phyloP scores from a whole-genome alignment of 768 basidiomycete species.

The Udeniomyces megalosporus region DNA sequence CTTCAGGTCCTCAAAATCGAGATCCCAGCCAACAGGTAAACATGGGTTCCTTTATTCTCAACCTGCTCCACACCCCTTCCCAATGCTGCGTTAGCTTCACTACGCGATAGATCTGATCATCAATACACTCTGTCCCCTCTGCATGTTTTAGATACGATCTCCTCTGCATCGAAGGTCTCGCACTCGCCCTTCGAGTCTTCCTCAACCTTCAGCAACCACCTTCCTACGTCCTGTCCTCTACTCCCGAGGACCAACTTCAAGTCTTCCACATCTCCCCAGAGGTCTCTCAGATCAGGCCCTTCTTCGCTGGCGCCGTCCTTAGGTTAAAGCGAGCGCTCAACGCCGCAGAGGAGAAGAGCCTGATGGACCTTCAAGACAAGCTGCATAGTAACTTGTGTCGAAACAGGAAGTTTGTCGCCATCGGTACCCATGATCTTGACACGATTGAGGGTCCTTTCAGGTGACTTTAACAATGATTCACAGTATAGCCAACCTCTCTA shows the following conservation, averaged over 20 bases:
- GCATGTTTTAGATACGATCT: constrained; percentile 65
- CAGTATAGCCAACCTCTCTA: too few relatives aligned
- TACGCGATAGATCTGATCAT: neutral
- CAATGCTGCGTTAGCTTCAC: neutral
- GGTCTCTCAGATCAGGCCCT: constrained; percentile 56
- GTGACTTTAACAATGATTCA: constrained; percentile 38
- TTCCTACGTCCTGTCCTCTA: constrained; percentile 55
- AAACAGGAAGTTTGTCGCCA: constrained; percentile 74
- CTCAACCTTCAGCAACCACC: constrained; percentile 52
- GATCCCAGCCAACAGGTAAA: constrained; percentile 84
- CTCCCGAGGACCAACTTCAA: constrained; percentile 48
- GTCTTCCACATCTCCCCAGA: constrained; percentile 25
- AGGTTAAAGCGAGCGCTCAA: constrained; percentile 74
- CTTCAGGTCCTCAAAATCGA: constrained; percentile 64
- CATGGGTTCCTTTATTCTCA: neutral
- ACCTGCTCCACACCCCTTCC: neutral
- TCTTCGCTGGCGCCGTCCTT: constrained; percentile 77
- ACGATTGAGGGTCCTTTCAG: constrained; percentile 73
- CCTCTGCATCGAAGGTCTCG: constrained; percentile 89
- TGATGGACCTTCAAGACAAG: constrained; percentile 99
- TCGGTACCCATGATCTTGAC: constrained; percentile 94
- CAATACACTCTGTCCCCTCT: neutral
- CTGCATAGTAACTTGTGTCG: constrained; percentile 91
- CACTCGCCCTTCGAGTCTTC: constrained; percentile 70
- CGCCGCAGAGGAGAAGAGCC: constrained; percentile 73